Conservation (phyloP, 768 basidiomycete species). For the Strobilomyces dryophilus region DNA sequence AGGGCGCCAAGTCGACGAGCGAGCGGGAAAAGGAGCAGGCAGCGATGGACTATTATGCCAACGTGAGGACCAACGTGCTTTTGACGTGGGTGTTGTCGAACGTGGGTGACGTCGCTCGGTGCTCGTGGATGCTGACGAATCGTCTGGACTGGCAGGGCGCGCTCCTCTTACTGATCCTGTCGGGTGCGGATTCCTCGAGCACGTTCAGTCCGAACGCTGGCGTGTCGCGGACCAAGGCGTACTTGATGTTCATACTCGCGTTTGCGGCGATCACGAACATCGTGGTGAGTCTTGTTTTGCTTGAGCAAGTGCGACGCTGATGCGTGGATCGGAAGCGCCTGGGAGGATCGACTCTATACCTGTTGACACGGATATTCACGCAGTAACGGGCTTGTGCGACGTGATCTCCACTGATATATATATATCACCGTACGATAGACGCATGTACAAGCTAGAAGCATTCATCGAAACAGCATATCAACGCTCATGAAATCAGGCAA, state of each 20-base stretch:
- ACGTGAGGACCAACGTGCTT: constrained; percentile 78
- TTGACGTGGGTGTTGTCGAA: constrained; percentile 84
- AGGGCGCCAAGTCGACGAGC: constrained; percentile 26
- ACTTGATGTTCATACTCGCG: constrained; percentile 74
- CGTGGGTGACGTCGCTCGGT: constrained; percentile 37
- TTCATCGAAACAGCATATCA: background rate
- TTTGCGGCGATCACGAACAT: constrained; percentile 79
- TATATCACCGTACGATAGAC: constrained; percentile 1
- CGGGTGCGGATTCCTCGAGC: constrained; percentile 46
- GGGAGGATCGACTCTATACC: constrained; percentile 53
- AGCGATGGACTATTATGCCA: constrained; percentile 85
- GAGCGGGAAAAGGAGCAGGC: constrained; percentile 65
- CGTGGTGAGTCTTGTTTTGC: constrained; percentile 37
- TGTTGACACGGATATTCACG: constrained; percentile 48
- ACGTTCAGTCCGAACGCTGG: constrained; percentile 53
- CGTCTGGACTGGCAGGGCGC: constrained; percentile 45
- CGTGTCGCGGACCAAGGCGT: constrained; percentile 61
- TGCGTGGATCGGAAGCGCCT: constrained; percentile 41
- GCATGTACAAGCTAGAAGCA: background rate
- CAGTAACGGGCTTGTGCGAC: constrained; percentile 29
- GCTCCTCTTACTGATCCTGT: constrained; percentile 66
- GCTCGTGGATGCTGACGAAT: background rate
- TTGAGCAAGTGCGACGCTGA: background rate
- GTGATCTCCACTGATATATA: background rate
- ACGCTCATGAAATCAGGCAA: constrained; percentile 26